Evolutionary conservation across 192 early-diverging fungal genomes (phyloP).

Genomic region (Jimgerdemannia lactiflua): DNA sequence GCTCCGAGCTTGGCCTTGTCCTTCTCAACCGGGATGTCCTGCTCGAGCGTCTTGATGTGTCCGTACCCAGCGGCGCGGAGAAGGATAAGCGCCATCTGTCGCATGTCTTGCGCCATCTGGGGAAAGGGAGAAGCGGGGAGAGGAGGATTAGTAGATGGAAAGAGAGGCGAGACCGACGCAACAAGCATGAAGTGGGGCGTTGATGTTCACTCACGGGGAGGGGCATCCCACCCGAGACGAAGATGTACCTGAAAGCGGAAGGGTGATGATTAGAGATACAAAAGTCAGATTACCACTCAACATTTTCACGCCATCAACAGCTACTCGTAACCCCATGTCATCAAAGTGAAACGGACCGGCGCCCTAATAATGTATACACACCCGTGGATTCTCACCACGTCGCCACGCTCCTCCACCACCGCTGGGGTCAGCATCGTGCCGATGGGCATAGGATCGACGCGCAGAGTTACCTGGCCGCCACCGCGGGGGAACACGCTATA

Average conservation of each 20-base stretch:
- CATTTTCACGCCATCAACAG: too few species aligned
- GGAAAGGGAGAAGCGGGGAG: background rate
- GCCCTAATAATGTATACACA: background rate
- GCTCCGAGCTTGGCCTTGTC: background rate
- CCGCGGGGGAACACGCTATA: conserved; percentile 29
- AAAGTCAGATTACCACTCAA: too few species aligned
- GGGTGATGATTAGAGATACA: too few species aligned
- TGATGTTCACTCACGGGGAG: too few species aligned
- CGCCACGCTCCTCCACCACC: conserved; percentile 8
- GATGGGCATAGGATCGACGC: conserved; percentile 16
- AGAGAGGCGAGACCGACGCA: too few species aligned
- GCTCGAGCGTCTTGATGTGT: conserved; percentile 3
- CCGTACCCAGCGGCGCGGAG: conserved; percentile 3
- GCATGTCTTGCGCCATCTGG: conserved; percentile 7
- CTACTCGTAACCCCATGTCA: background rate
- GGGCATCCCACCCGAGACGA: too few species aligned
- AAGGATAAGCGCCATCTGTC: background rate
- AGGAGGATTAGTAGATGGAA: too few species aligned
- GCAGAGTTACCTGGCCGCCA: conserved; percentile 22
- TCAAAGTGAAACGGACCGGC: background rate
- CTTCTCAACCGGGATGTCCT: conserved; percentile 13
- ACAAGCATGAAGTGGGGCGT: too few species aligned
- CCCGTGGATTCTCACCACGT: conserved; percentile 5
- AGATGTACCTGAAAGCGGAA: too few species aligned
- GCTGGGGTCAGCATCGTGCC: conserved; percentile 6